These are phyloP conservation scores for Rhynchospora pubera DNA, from an alignment of 176 grass and related monocot genomes.

Conservation along the genomic window DNA sequence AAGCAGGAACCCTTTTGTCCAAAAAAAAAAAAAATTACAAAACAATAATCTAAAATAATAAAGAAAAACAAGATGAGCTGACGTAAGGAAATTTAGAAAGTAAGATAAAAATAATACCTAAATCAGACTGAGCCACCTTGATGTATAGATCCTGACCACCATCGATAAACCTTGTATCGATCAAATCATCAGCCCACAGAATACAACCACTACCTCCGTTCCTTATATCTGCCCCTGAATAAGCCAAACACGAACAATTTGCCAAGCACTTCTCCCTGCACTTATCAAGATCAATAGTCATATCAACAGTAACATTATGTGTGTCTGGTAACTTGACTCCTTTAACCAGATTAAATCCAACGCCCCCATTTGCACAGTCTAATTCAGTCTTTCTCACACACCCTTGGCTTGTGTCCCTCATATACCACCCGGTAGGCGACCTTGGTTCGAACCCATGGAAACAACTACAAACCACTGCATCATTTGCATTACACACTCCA, in stretches of 20 bases:
- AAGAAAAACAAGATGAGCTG: neutral
- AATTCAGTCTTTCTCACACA: slow-evolving; percentile 32
- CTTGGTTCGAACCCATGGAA: slow-evolving; percentile 29
- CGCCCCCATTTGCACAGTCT: slow-evolving; percentile 18
- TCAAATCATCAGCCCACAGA: slow-evolving; percentile 40
- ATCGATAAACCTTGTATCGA: slow-evolving; percentile 19
- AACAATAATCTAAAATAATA: neutral
- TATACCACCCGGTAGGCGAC: slow-evolving; percentile 24
- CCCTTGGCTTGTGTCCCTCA: slow-evolving; percentile 25
- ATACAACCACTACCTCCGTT: slow-evolving; percentile 39
- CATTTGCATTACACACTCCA: slow-evolving; percentile 21
- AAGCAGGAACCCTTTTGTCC: no score
- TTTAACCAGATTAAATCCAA: slow-evolving; percentile 23
- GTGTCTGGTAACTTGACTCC: slow-evolving; percentile 49
- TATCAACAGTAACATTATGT: slow-evolving; percentile 26
- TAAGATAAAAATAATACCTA: slow-evolving; percentile 28
- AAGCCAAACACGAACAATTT: slow-evolving; percentile 58
- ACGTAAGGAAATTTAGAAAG: neutral
- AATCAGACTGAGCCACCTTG: slow-evolving; percentile 22
- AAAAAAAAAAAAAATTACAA: neutral
- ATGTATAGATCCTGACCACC: slow-evolving; percentile 45
- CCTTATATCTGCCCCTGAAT: slow-evolving; percentile 7
- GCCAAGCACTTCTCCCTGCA: slow-evolving; percentile 23
- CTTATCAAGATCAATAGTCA: slow-evolving; percentile 20
- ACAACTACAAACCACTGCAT: slow-evolving; percentile 25